Conservation (phyloP, 2,329 filamentous ascomycete species). For the Aspergillus unguis region DNA sequence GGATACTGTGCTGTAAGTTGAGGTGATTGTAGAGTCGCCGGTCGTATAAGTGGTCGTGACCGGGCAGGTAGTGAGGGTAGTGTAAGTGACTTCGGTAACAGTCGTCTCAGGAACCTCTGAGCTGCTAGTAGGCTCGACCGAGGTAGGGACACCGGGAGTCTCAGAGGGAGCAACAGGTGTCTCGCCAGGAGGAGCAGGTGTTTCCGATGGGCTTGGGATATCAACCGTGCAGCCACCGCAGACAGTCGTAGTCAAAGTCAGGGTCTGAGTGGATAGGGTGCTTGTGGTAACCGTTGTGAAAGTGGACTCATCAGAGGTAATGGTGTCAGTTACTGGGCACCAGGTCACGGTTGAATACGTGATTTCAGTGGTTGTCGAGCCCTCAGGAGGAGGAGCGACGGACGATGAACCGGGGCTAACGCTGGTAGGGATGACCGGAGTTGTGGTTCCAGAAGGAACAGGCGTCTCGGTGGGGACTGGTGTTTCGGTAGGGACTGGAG, state of each 20-base stretch:
- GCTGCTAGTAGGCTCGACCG: constrained; percentile 6
- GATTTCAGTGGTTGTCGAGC: constrained; percentile 13
- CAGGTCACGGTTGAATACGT: constrained; percentile 16
- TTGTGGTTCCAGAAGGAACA: background rate
- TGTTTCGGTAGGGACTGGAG: background rate
- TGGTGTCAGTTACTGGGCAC: constrained; percentile 13
- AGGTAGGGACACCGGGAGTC: background rate
- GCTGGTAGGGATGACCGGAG: constrained; percentile 1
- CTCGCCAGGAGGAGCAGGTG: background rate
- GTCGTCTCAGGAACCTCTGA: background rate
- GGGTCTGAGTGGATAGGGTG: constrained; percentile 8
- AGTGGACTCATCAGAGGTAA: constrained; percentile 11
- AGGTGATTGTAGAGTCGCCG: constrained; percentile 47
- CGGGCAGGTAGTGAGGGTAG: constrained; percentile 32
- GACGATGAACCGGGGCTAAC: constrained; percentile 7
- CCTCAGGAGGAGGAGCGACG: constrained; percentile 3
- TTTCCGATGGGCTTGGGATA: background rate
- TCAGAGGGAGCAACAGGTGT: background rate
- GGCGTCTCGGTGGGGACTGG: constrained; percentile 11
- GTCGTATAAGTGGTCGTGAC: constrained; percentile 39
- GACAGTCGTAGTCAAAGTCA: constrained; percentile 11
- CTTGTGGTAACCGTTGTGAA: constrained; percentile 8
- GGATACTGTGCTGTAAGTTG: constrained; percentile 58
- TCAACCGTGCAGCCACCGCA: constrained; percentile 5
- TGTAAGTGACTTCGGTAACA: background rate